These are phyloP conservation scores for Gracilaria gracilis DNA, from an alignment of 23 red algal species.

Conservation along the genomic window DNA sequence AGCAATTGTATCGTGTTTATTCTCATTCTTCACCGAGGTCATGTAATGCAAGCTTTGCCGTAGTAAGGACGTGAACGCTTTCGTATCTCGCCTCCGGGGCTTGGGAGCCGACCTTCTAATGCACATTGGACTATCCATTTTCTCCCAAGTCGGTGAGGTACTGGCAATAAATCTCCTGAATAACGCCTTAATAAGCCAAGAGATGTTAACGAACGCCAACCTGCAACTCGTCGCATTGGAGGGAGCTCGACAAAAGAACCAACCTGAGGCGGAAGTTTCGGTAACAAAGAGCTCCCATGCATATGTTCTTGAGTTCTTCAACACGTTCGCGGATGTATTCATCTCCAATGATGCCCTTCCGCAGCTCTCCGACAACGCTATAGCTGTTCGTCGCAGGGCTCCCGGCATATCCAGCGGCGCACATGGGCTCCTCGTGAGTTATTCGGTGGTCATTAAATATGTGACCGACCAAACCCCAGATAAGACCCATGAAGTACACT, in stretches of 20 bases:
- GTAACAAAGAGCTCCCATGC: not conserved
- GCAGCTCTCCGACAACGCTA: not conserved
- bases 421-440: not conserved
- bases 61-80: not conserved
- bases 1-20: not conserved
- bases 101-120: not conserved
- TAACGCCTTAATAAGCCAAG: not conserved
- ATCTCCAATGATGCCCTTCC: not conserved
- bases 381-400: not conserved
- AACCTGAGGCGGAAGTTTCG: not conserved
- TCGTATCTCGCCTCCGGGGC: not conserved
- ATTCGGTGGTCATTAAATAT: not conserved
- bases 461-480: not conserved
- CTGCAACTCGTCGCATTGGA: slow-evolving; percentile 22
- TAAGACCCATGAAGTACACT: too few relatives aligned
- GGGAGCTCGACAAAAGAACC: not conserved
- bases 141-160: slow-evolving; percentile 4
- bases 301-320: not conserved
- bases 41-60: not conserved
- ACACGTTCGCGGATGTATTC: not conserved
- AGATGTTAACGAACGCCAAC: slow-evolving; percentile 31
- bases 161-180: slow-evolving; percentile 24
- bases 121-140: not conserved
- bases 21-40: not conserved
- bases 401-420: not conserved